Percentiles rank a stretch among this genome's conserved stretches.
Conservation (phyloP, 2,329 filamentous ascomycete species). For the Colletotrichum lupini region DNA sequence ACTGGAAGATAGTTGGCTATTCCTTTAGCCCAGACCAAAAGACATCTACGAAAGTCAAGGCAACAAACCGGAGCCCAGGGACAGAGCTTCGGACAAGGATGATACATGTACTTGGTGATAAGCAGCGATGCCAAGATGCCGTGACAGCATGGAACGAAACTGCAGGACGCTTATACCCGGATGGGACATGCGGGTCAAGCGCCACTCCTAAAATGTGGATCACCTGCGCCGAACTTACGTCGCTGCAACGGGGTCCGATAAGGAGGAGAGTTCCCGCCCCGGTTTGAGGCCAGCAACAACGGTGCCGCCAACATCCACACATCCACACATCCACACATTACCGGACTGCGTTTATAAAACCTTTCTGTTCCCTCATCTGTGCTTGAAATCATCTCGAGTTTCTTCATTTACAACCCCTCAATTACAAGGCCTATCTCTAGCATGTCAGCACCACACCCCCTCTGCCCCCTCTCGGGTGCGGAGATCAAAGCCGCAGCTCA, state of each 20-base stretch:
- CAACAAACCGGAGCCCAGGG: background rate
- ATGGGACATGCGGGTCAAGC: constrained; percentile 18
- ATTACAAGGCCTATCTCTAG: background rate
- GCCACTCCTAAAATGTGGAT: constrained; percentile 18
- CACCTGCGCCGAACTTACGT: constrained; percentile 19
- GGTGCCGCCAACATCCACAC: background rate
- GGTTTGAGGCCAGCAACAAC: constrained; percentile 29
- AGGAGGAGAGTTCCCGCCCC: background rate
- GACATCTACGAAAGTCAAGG: background rate
- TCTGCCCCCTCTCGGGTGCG: constrained; percentile 66
- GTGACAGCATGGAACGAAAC: background rate
- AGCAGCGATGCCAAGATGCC: background rate
- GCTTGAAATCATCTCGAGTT: background rate
- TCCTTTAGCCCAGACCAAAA: background rate
- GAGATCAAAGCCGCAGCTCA: constrained; percentile 65
- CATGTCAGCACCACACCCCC: constrained; percentile 56
- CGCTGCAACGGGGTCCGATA: constrained; percentile 9
- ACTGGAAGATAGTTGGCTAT: constrained; percentile 26
- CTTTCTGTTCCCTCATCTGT: background rate
- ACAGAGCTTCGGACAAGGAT: background rate
- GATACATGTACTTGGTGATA: background rate
- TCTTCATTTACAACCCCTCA: background rate
- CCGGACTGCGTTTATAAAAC: background rate
- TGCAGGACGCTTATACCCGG: constrained; percentile 23
- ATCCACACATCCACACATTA: background rate